Conservation (phyloP, 805 yeast genomes). For the Henningerozyma blattae region DNA sequence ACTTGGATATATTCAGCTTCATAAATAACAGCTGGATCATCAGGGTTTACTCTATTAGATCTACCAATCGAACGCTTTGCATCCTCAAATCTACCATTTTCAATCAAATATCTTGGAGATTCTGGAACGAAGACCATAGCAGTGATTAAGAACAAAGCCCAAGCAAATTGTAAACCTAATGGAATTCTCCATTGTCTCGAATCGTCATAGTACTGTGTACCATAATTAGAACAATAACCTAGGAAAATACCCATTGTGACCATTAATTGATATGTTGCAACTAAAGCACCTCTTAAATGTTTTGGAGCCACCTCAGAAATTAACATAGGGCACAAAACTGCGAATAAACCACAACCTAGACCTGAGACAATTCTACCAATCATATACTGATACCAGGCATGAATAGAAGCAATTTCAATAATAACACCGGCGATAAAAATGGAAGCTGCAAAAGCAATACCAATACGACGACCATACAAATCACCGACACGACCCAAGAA, state of each 20-base stretch:
- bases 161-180: slow-evolving; percentile 44
- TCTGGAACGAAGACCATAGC: slow-evolving; percentile 52
- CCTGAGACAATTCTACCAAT: slow-evolving; percentile 66
- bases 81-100: slow-evolving; percentile 43
- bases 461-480: slow-evolving; percentile 52
- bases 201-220: slow-evolving; percentile 32
- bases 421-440: slow-evolving; percentile 58
- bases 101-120: slow-evolving; percentile 61
- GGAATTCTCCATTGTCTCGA: slow-evolving; percentile 68
- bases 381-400: slow-evolving; percentile 59
- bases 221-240: slow-evolving; percentile 66
- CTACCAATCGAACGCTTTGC: slow-evolving; percentile 50
- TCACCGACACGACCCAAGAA: slow-evolving; percentile 48
- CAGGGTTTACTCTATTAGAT: slow-evolving; percentile 42
- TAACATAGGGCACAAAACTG: slow-evolving; percentile 66
- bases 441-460: slow-evolving; percentile 45
- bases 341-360: slow-evolving; percentile 62
- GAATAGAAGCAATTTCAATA: slow-evolving; percentile 47
- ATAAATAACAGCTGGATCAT: slow-evolving; percentile 40
- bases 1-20: slow-evolving; percentile 51
- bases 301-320: slow-evolving; percentile 34
- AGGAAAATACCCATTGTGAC: slow-evolving; percentile 67
- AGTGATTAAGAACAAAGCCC: slow-evolving; percentile 32
- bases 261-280: slow-evolving; percentile 61
- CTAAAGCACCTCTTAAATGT: slow-evolving; percentile 58